These are phyloP conservation scores for Bromus sterilis DNA, from an alignment of 176 grass and related monocot genomes.

Conservation along the genomic window DNA sequence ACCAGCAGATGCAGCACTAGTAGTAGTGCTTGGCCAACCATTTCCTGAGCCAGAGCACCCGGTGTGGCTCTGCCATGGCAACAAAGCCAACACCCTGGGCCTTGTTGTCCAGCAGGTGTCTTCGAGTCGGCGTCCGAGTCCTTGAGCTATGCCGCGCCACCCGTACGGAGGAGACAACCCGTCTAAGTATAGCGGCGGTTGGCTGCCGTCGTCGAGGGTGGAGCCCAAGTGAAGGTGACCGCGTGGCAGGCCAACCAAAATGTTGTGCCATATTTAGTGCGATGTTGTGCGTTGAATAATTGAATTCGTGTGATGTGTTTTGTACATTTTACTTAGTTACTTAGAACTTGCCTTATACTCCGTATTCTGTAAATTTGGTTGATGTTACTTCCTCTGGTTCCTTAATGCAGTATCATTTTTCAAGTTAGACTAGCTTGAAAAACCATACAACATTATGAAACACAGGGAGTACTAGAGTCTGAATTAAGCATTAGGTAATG, in stretches of 20 bases:
- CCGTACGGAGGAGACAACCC: constrained; percentile 37
- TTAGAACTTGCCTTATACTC: background rate
- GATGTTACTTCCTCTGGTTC: no score
- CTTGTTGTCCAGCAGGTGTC: no score
- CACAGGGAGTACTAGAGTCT: no score
- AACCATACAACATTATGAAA: no score
- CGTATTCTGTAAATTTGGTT: background rate
- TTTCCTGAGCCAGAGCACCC: no score
- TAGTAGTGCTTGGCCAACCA: no score
- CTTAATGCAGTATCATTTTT: no score
- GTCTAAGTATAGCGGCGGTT: constrained; percentile 45
- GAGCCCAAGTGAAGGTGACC: constrained; percentile 36
- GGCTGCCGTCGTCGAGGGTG: constrained; percentile 26
- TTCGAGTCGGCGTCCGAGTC: constrained; percentile 39
- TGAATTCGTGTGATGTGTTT: background rate
- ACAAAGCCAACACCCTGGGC: no score
- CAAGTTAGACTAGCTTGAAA: no score
- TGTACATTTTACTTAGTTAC: background rate
- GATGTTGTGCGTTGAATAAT: background rate
- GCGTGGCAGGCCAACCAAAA: no score
- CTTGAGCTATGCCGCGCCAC: constrained; percentile 41
- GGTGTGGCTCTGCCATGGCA: no score
- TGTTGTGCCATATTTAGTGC: background rate
- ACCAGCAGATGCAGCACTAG: no score
- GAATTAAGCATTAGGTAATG: background rate